phyloP scores from a whole-genome alignment of 2,329 filamentous ascomycete species.

The Mariannaea elegans region DNA sequence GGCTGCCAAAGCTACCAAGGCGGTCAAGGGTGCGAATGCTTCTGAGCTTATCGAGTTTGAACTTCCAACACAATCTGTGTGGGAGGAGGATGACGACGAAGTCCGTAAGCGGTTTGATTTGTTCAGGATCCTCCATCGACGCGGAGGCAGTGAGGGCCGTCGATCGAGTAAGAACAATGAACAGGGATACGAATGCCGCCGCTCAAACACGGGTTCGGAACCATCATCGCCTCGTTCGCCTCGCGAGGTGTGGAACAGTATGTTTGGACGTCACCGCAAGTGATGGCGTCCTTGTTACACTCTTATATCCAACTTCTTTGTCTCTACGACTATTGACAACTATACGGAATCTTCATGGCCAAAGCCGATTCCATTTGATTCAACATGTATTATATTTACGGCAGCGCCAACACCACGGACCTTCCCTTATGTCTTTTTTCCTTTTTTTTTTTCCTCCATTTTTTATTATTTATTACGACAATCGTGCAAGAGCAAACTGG shows the following conservation, averaged over 20 bases:
- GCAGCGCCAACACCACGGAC: neutral
- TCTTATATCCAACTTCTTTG: conserved; percentile 12
- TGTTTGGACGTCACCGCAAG: conserved; percentile 45
- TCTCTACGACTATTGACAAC: conserved; percentile 19
- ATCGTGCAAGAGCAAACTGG: conserved; percentile 22
- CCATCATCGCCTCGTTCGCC: conserved; percentile 30
- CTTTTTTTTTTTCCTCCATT: neutral
- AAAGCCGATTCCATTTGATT: neutral
- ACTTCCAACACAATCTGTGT: conserved; percentile 57
- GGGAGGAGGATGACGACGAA: conserved; percentile 56
- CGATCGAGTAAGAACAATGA: conserved; percentile 16
- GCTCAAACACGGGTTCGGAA: conserved; percentile 31
- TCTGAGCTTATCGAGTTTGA: conserved; percentile 29
- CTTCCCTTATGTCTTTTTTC: neutral
- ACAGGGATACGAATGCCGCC: neutral
- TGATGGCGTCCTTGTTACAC: conserved; percentile 18
- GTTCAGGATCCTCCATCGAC: conserved; percentile 52
- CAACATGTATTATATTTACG: conserved; percentile 5
- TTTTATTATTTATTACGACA: conserved; percentile 25
- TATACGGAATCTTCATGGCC: neutral
- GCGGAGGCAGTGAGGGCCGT: conserved; percentile 45
- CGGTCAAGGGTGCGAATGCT: neutral
- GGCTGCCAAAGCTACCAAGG: too few relatives aligned
- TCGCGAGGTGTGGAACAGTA: neutral
- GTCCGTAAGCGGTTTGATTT: conserved; percentile 42